phyloP scores from a whole-genome alignment of 164 flowering plant species.

The Magnolia officinalis region DNA sequence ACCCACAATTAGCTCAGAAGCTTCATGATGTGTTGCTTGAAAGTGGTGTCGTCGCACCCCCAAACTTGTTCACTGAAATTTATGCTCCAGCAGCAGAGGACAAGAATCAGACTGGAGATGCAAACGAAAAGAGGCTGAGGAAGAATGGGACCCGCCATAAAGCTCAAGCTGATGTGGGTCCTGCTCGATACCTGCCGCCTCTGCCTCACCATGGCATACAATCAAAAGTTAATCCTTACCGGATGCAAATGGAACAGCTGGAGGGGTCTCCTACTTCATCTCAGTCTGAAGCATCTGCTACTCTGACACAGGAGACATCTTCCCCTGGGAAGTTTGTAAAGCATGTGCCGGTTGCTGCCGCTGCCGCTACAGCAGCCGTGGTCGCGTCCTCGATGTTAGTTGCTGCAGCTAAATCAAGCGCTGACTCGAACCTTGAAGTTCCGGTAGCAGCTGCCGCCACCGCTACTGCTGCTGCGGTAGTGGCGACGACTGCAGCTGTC shows the following conservation, averaged over 20 bases:
- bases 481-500: slow-evolving; percentile 83
- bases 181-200: slow-evolving; percentile 47
- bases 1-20: slow-evolving; percentile 91
- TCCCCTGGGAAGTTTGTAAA: slow-evolving; percentile 33
- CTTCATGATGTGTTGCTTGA: slow-evolving; percentile 93
- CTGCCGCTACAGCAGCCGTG: slow-evolving; percentile 87
- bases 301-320: slow-evolving; percentile 11
- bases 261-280: slow-evolving; percentile 26
- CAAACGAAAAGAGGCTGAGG: slow-evolving; percentile 11
- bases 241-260: slow-evolving; percentile 27
- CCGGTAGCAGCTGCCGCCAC: slow-evolving; percentile 92
- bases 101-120: slow-evolving; percentile 34
- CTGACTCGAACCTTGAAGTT: slow-evolving; percentile 48
- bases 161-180: slow-evolving; percentile 30
- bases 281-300: slow-evolving; percentile 31
- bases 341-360: slow-evolving; percentile 76
- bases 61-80: slow-evolving; percentile 68
- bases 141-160: slow-evolving; percentile 28
- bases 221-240: slow-evolving; percentile 27
- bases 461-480: slow-evolving; percentile 86
- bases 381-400: slow-evolving; percentile 91
- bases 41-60: slow-evolving; percentile 94
- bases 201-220: slow-evolving; percentile 42
- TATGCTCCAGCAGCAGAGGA: slow-evolving; percentile 29
- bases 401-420: slow-evolving; percentile 66